Percentiles rank a stretch among this genome's conserved stretches.
These are phyloP conservation scores for Cruciata laevipes DNA, from an alignment of 257 asterid species.

Conservation along the genomic window DNA sequence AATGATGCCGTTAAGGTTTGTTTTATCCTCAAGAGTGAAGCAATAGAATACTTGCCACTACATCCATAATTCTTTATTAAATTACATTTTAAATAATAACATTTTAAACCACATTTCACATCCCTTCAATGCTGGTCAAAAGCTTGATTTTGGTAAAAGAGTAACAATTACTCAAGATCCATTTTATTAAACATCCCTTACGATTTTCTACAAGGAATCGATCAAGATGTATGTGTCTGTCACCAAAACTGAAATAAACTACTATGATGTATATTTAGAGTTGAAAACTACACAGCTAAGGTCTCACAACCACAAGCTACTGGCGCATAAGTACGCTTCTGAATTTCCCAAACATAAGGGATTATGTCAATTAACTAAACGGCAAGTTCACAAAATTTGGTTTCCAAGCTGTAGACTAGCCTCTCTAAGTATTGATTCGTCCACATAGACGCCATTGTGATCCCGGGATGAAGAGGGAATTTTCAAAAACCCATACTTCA, in stretches of 20 bases:
- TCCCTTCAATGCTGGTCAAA: neutral
- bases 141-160: neutral
- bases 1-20: neutral
- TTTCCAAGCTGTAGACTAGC: neutral
- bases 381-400: constrained; percentile 4
- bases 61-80: neutral
- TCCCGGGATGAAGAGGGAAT: constrained; percentile 73
- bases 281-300: neutral
- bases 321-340: neutral
- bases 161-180: neutral
- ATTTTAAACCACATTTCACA: neutral
- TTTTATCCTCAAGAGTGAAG: constrained; percentile 5
- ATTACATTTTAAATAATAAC: neutral
- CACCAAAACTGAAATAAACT: neutral
- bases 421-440: constrained; percentile 49
- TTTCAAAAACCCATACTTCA: constrained; percentile 94
- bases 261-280: neutral
- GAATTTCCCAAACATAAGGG: neutral
- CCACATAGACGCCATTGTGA: constrained; percentile 97
- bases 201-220: neutral
- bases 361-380: neutral
- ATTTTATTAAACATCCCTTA: neutral
- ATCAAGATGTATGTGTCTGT: neutral
- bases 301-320: neutral
- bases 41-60: neutral